These are phyloP conservation scores for Mortierella sp. DNA, from an alignment of 371 early-diverging fungal genomes.

Conservation along the genomic window DNA sequence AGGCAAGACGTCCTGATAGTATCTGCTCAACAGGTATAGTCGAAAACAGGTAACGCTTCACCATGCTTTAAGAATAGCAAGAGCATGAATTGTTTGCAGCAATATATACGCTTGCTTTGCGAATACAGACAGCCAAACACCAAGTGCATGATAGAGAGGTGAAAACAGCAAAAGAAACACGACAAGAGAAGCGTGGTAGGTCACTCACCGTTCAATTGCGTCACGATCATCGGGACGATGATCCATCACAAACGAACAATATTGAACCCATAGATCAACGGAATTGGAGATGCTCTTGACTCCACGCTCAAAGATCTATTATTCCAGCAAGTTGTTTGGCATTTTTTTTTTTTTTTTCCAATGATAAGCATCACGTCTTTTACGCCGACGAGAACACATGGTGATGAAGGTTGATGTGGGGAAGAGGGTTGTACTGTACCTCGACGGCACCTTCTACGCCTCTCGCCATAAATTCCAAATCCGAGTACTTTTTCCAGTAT, in stretches of 20 bases:
- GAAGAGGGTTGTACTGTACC: slow-evolving; percentile 41
- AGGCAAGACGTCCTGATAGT: background rate
- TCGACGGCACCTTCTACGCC: slow-evolving; percentile 67
- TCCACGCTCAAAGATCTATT: slow-evolving; percentile 72
- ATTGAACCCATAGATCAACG: slow-evolving; percentile 78
- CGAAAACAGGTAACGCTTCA: background rate
- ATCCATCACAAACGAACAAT: slow-evolving; percentile 65
- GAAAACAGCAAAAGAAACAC: slow-evolving; percentile 12
- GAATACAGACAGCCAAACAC: background rate
- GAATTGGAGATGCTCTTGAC: slow-evolving; percentile 71
- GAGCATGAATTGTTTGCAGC: slow-evolving; percentile 1
- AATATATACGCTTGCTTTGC: slow-evolving; percentile 1
- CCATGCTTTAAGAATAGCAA: slow-evolving; percentile 8
- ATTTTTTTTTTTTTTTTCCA: too few species aligned
- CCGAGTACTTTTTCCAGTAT: slow-evolving; percentile 83
- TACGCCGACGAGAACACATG: too few species aligned
- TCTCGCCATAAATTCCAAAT: slow-evolving; percentile 60
- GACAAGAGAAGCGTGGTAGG: slow-evolving; percentile 2
- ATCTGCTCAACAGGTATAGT: background rate
- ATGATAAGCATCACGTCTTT: too few species aligned
- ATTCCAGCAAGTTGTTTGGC: too few species aligned
- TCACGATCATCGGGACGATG: slow-evolving; percentile 59
- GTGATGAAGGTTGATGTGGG: background rate
- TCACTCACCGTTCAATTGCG: slow-evolving; percentile 66
- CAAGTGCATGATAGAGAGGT: background rate